phyloP scores from a whole-genome alignment of 2,329 filamentous ascomycete genomes.

The Colletotrichum zoysiae region DNA sequence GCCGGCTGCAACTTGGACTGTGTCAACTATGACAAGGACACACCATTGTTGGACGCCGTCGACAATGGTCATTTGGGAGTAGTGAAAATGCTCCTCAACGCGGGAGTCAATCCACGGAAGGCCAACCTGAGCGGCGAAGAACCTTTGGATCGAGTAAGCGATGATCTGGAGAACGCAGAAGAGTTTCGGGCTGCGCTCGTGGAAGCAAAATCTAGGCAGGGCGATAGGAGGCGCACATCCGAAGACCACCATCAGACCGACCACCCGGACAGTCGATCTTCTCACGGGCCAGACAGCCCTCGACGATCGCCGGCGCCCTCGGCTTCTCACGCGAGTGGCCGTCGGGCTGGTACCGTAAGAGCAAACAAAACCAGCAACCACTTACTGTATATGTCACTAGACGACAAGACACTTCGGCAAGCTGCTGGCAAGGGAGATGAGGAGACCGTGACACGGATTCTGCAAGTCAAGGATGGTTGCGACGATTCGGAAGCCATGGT shows the following conservation, averaged over 20 bases:
- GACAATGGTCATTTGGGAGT: slow-evolving; percentile 95
- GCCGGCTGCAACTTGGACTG: slow-evolving; percentile 88
- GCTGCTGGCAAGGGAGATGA: slow-evolving; percentile 73
- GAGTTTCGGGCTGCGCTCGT: slow-evolving; percentile 80
- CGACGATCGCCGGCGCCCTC: slow-evolving; percentile 66
- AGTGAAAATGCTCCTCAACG: slow-evolving; percentile 83
- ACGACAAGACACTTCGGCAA: slow-evolving; percentile 70
- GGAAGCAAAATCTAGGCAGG: slow-evolving; percentile 68
- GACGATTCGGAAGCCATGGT: slow-evolving; percentile 90
- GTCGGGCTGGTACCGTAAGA: slow-evolving; percentile 67
- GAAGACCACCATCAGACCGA: slow-evolving; percentile 68
- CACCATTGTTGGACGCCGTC: slow-evolving; percentile 93
- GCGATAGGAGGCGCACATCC: slow-evolving; percentile 66
- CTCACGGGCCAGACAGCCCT: slow-evolving; percentile 69
- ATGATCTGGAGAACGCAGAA: slow-evolving; percentile 80
- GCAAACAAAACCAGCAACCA: slow-evolving; percentile 75
- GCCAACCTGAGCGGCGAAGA: slow-evolving; percentile 94
- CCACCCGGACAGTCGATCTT: slow-evolving; percentile 61
- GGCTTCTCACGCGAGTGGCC: slow-evolving; percentile 53
- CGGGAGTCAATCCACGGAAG: slow-evolving; percentile 91
- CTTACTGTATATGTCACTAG: slow-evolving; percentile 72
- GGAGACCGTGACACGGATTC: slow-evolving; percentile 70
- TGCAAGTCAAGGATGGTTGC: slow-evolving; percentile 71
- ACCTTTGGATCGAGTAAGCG: slow-evolving; percentile 84
- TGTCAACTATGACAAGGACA: slow-evolving; percentile 86